Base-by-base conservation (phyloP, 202 grass and related monocot genomes). In the Digitaria exilis region DNA sequence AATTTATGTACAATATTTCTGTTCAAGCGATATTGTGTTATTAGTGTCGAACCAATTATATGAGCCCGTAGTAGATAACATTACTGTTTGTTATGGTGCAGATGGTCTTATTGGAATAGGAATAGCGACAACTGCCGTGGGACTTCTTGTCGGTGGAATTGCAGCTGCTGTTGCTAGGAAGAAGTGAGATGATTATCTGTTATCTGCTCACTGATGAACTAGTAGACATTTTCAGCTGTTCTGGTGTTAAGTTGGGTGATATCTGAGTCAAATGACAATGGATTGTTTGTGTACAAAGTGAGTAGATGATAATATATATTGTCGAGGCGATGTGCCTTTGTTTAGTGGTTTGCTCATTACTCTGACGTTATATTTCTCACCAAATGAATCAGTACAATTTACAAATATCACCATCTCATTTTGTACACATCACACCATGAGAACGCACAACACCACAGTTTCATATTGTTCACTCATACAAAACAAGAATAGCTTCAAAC, bases 31-130 rank as follows among this genome's bases (percentile, higher is more conserved):
- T n/a, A 2, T 0, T 2, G 31, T 9, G 10, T 24, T 28, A 26
- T 69, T 72, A 21, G 24, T 71, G 17, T 35, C 14, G 31, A 65
- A 79, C 17, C n/a, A 85, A 55, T 41, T 61, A 52, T 25, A 4
- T 32, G 35, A 28, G 31, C 6, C 44, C 16, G 2, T 8, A n/a
- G 21, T 44, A 66, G 3, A 39, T 29, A 70, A 21, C 46, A 2
- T 8, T 58, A 30, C 16, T 67, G 8, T 25, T 25, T 75, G 21
- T 61, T 78, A 10, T 26, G 14, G 11, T 34, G 73, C 87, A 98
- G 93, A 98, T 84, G 96, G 96, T 72, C 26, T 96, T 44, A 98
- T 98, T 76, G 96, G 91, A 58, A 90, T 98, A 75, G 96, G 91
- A 56, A 95, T 98, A 25, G 93, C 93, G 5, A 88, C 96, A 56